Evolutionary conservation across 2,329 filamentous ascomycete species (phyloP), one percentile per base, ranked within the genome.

Genomic region (Claviceps sorghi): DNA sequence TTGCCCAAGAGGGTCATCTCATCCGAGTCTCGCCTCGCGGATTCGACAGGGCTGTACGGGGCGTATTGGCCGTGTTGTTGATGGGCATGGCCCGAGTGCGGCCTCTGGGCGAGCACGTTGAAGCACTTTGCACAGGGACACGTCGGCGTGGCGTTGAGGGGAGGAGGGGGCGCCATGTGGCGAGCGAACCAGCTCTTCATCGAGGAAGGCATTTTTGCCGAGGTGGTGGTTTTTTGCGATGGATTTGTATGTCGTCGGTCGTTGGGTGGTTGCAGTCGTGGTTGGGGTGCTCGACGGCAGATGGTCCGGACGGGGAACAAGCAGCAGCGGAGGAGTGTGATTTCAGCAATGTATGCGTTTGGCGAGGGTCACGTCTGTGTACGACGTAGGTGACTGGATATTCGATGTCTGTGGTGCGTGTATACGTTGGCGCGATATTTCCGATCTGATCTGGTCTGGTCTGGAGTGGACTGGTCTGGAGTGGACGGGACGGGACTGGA

Each of bases 121-220:
- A 53, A 58, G 56, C 56, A 57, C 43, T 48, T 46, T 32, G 56
- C 62, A 58, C 68, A 71, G 50, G 67, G 67, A 52, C 68, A 71
- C 21, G 61, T 56, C 4, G 65, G 59, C 36, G 58, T 59, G 54
- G 58, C 57, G 58, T 62, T 64, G 58, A 67, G 59, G 46, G 68
- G 67, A 2, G 68, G 68, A 19, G 65, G 65, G 51, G 68, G 66
- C 48, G 67, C 60, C 56, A 66, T 69, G 63, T 70, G 68, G 55
- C 67, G 67, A 48, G 66, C 64, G 54, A 69, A 69, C 68, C 68
- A 71, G 56, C 60, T 63, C 49, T 62, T 64, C 46, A 56, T 60
- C 49, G 59, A 54, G 36, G 64, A 67, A 55, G 65, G 58, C 64
- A 67, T 65, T 47, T 43, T 10, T 45, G 43, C 11, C 21, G 41